Conservation (phyloP, 306 rosid species). For the Sicyos edulis region DNA sequence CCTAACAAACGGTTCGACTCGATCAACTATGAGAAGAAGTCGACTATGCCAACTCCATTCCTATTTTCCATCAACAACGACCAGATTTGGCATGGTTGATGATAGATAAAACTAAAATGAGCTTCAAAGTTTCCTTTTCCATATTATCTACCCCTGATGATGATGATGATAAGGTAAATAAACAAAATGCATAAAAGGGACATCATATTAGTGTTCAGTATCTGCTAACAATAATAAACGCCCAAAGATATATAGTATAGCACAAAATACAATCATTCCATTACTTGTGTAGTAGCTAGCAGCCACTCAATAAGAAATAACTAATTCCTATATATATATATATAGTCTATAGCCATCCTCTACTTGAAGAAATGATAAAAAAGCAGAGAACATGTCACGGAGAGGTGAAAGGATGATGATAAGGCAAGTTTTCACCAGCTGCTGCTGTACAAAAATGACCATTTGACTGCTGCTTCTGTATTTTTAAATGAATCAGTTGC, state of each 20-base stretch:
- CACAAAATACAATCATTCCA: constrained; percentile 15
- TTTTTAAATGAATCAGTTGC: constrained; percentile 23
- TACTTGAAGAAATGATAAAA: constrained; percentile 18
- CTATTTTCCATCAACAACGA: too few species aligned
- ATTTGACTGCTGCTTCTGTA: constrained; percentile 8
- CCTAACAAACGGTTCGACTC: too few species aligned
- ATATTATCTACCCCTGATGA: background rate
- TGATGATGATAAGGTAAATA: background rate
- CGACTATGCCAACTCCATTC: too few species aligned
- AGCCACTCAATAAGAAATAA: constrained; percentile 2
- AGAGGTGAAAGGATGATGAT: constrained; percentile 56
- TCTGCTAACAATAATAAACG: background rate
- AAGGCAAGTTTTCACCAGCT: constrained; percentile 33
- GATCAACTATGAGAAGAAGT: too few species aligned
- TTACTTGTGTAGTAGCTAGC: background rate
- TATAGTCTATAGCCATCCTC: constrained; percentile 8
- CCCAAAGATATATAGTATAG: constrained; percentile 4
- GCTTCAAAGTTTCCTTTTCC: background rate
- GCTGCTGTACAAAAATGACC: constrained; percentile 49
- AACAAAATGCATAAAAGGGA: background rate
- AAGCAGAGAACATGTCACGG: constrained; percentile 61
- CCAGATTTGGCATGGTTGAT: too few species aligned
- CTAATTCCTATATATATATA: background rate
- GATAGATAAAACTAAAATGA: too few species aligned
- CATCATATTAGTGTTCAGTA: background rate